Evolutionary conservation across 2,329 filamentous ascomycete species (phyloP).

Genomic region (Aureobasidium mangrovei): DNA sequence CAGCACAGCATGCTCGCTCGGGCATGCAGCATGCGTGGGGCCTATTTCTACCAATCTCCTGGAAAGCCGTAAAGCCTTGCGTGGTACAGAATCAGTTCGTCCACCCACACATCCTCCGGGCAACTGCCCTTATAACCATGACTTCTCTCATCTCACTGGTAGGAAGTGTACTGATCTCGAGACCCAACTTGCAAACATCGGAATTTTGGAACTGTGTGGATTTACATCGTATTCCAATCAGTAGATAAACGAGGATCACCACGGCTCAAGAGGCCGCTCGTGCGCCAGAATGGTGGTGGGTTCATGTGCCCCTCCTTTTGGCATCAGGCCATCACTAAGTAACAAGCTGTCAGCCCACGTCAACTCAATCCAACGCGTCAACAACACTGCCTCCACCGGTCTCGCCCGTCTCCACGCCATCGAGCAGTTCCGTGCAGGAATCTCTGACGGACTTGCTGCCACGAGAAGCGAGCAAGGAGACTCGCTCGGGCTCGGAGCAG

Average conservation of each 20-base stretch:
- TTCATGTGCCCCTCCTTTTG: neutral
- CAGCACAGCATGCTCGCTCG: conserved; percentile 3
- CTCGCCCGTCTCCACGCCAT: neutral
- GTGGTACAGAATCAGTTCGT: conserved; percentile 1
- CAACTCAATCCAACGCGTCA: neutral
- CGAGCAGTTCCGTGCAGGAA: neutral
- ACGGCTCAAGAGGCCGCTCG: conserved; percentile 1
- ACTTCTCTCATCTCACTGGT: neutral
- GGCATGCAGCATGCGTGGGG: neutral
- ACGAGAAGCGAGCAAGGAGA: neutral
- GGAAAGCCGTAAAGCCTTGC: conserved; percentile 3
- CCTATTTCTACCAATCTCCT: conserved; percentile 3
- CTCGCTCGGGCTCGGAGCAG: neutral
- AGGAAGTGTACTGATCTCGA: neutral
- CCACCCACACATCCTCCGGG: neutral
- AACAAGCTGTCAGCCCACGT: neutral
- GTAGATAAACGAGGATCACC: neutral
- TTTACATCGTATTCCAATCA: neutral
- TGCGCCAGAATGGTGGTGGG: conserved; percentile 9
- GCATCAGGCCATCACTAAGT: neutral
- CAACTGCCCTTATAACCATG: neutral
- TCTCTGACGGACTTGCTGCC: neutral
- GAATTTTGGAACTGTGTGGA: neutral
- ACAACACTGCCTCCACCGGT: neutral
- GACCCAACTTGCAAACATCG: neutral